Base-by-base conservation (phyloP, 2,329 filamentous ascomycete species). In the Apiospora phragmitis region DNA sequence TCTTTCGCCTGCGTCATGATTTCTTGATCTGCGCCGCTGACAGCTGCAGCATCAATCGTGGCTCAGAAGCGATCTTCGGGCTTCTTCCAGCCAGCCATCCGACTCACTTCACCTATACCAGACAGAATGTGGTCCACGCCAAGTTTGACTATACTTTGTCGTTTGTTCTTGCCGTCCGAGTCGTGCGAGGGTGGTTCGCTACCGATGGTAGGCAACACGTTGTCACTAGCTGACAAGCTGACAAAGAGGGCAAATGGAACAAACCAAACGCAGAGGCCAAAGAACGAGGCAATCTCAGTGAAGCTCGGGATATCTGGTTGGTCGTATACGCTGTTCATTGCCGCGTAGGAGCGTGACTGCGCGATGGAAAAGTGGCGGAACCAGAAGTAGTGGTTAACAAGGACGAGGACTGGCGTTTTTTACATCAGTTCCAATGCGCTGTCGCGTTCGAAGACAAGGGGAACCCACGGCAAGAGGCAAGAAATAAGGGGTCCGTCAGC, bases 241-340 rank as follows among this genome's bases (percentile, higher is more conserved):
- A 99, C 95, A 79, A 99, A 99, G 18, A 99, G 87, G 21, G 95
- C 91, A 79, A 99, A 99, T 0, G 96, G 96, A 0, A 98, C 93
- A 1, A 99, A 87, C 96, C 96, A 99, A 0, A 99, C 95, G 77
- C 95, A 97, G 2, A 99, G 85, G 0, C 96, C 96, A 79, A 99
- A 99, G 82, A 96, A 99, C 0, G 94, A 95, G 0, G 96, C 94
- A 62, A 98, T 96, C 83, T 98, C 94, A 24, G 94, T 95, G 80
- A 99, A 99, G 47, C 89, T 92, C 0, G 96, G 96, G 62, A 94
- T 79, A 68, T 90, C 82, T 70, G 85, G 83, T 71, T 86, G 84
- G 74, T 93, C 89, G 79, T 92, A 91, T 79, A 89, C 87, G 69
- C 89, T 88, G 4, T 87, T 85, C 81, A 84, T 81, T 76, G 88